These are phyloP conservation scores for Aspergillus funiculosus DNA, from an alignment of 495 filamentous ascomycete genomes.

Conservation along the genomic window DNA sequence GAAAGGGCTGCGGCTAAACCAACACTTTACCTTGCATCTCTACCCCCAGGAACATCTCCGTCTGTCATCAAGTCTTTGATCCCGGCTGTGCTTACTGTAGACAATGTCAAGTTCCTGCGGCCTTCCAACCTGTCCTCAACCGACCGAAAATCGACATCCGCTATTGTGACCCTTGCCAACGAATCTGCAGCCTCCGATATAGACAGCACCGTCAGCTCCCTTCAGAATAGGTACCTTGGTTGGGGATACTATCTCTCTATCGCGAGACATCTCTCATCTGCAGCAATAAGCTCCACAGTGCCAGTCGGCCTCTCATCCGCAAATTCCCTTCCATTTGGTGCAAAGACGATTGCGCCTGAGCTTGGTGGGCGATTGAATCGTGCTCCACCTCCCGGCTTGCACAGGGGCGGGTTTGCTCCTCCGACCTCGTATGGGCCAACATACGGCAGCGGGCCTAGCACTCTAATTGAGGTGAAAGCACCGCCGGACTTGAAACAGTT, in stretches of 20 bases:
- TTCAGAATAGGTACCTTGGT: conserved; percentile 85
- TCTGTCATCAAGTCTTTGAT: conserved; percentile 70
- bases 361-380: conserved; percentile 42
- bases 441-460: conserved; percentile 36
- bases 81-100: conserved; percentile 61
- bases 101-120: conserved; percentile 69
- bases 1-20: conserved; percentile 77
- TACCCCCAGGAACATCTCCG: conserved; percentile 60
- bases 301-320: conserved; percentile 47
- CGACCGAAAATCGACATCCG: conserved; percentile 71
- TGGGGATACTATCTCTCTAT: conserved; percentile 78
- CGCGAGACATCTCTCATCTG: conserved; percentile 78
- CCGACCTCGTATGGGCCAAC: conserved; percentile 59
- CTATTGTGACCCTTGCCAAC: conserved; percentile 78
- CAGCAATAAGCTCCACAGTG: conserved; percentile 55
- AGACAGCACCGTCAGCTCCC: conserved; percentile 65
- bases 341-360: conserved; percentile 56
- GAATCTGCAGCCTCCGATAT: conserved; percentile 84
- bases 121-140: conserved; percentile 50
- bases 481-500: conserved; percentile 76
- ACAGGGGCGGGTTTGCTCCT: conserved; percentile 74
- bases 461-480: conserved; percentile 67
- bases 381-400: conserved; percentile 54
- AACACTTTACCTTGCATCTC: conserved; percentile 67
- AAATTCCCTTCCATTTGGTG: conserved; percentile 72